Percentiles rank a stretch among this genome's conserved stretches.
Evolutionary conservation across 2,329 filamentous ascomycete species (phyloP).

Genomic region (Westerdykella ornata): DNA sequence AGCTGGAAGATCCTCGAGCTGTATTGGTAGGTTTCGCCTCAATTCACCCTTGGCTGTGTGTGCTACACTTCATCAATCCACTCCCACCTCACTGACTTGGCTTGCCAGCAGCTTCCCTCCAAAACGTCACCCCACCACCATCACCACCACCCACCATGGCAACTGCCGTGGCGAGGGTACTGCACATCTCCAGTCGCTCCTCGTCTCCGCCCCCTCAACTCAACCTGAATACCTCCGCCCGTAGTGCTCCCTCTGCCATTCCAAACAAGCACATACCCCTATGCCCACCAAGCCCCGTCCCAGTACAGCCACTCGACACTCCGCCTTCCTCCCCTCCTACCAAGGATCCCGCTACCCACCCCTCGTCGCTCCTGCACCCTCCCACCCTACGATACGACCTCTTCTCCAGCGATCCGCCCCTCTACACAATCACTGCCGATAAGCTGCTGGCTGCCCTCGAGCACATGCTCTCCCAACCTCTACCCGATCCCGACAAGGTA

Average conservation of each 20-base stretch:
- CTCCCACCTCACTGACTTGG: neutral
- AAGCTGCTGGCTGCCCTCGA: conserved; percentile 68
- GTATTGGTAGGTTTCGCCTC: neutral
- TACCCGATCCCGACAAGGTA: conserved; percentile 77
- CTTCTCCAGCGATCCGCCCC: conserved; percentile 47
- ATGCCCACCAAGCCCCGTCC: conserved; percentile 68
- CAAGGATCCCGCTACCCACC: conserved; percentile 50
- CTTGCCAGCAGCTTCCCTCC: neutral
- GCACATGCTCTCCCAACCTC: conserved; percentile 66
- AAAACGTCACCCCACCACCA: neutral
- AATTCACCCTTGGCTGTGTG: neutral
- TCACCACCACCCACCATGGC: conserved; percentile 31
- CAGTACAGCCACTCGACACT: conserved; percentile 45
- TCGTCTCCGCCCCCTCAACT: conserved; percentile 49
- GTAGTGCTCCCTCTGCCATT: conserved; percentile 54
- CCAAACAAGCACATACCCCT: conserved; percentile 89
- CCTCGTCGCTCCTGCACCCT: conserved; percentile 67
- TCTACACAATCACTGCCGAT: conserved; percentile 67
- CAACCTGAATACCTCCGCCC: conserved; percentile 51
- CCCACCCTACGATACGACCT: conserved; percentile 57
- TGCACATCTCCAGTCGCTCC: conserved; percentile 31
- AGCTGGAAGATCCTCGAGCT: conserved; percentile 5
- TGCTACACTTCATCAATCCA: conserved; percentile 1
- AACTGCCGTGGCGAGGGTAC: conserved; percentile 38
- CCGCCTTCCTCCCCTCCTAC: conserved; percentile 55